Conservation (phyloP, 140 eudicot species). For the Cichorium intybus region DNA sequence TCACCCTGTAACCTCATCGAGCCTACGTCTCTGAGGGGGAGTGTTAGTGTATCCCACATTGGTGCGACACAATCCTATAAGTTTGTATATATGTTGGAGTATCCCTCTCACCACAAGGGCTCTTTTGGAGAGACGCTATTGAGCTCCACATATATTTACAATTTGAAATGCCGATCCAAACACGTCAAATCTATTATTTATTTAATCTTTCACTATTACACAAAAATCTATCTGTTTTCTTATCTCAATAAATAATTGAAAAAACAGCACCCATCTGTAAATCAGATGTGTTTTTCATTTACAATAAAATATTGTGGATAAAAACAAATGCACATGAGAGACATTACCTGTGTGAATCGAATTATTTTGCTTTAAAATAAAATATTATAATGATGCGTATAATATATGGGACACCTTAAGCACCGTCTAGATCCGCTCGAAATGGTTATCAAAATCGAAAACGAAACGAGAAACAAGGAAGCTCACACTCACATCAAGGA, state of each 20-base stretch:
- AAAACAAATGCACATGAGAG: conserved; percentile 33
- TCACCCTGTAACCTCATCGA: too few relatives aligned
- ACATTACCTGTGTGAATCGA: conserved; percentile 9
- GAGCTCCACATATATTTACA: too few relatives aligned
- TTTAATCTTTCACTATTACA: not conserved
- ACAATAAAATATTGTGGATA: conserved; percentile 10
- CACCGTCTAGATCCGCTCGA: not conserved
- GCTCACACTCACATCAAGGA: conserved; percentile 21
- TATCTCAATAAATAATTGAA: conserved; percentile 1
- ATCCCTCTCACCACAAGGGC: too few relatives aligned
- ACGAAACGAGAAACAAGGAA: conserved; percentile 23
- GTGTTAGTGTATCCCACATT: too few relatives aligned
- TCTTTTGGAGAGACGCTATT: too few relatives aligned
- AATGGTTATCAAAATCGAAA: not conserved
- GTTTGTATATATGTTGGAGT: too few relatives aligned
- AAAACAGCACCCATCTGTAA: conserved; percentile 23
- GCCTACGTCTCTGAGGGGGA: too few relatives aligned
- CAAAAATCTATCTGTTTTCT: not conserved
- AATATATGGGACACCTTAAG: conserved; percentile 3
- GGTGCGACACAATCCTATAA: too few relatives aligned
- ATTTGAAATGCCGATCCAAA: not conserved
- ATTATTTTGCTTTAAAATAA: conserved; percentile 5
- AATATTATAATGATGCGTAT: conserved; percentile 1
- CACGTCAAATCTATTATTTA: not conserved
- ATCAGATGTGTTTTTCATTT: conserved; percentile 8